Evolutionary conservation across 139 green algal genomes (phyloP), one percentile per base, ranked within the genome.

Genomic region (Cymbomonas tetramitiformis): DNA sequence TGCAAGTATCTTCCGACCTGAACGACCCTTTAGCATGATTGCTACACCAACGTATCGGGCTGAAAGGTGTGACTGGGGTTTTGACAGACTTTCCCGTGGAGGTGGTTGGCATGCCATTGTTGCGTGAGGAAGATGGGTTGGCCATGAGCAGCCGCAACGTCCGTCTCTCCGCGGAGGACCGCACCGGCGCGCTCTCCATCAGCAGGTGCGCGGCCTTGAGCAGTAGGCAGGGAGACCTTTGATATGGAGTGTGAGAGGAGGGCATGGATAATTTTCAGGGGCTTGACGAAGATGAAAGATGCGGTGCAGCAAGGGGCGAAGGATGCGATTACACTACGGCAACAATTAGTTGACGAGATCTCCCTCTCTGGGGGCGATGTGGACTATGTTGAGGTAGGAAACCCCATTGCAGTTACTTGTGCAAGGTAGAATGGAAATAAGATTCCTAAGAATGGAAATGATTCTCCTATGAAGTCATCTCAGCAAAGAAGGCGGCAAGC

Each of bases 91-190:
- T 97, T 64, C 70, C 38, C 1, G 64, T 97, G 0, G 48, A 85
- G 24, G 73, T 99, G 5, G 73, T 96, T 25, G 85, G 87, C n/a
- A 64, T 82, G 65, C 77, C 79, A 6, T 88, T 94, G 31, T 51
- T 75, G 59, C 69, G 92, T 3, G 91, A 97, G 50, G 29, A 40
- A 0, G 89, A 96, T 58, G 92, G 90, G 0, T 69, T 99, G 36
- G 92, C 92, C 54, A 91, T 97, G 80, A 95, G 84, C 81, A 93
- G 80, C 62, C 75, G 90, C 46, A 97, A 97, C 61, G 78, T 74
- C 21, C 67, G 84, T 9, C 78, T 97, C 9, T 76, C 75, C 0
- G 10, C 60, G 0, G 67, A 87, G 3, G 24, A 86, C 15, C 5
- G 19, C 15, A n/a, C 10, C 7, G 18, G n/a, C 18, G 21, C 38